A percentile compares a stretch with the other conserved stretches of the same genome.
phyloP scores from a whole-genome alignment of 805 yeast genomes.

The Tetrapisispora fleetii region DNA sequence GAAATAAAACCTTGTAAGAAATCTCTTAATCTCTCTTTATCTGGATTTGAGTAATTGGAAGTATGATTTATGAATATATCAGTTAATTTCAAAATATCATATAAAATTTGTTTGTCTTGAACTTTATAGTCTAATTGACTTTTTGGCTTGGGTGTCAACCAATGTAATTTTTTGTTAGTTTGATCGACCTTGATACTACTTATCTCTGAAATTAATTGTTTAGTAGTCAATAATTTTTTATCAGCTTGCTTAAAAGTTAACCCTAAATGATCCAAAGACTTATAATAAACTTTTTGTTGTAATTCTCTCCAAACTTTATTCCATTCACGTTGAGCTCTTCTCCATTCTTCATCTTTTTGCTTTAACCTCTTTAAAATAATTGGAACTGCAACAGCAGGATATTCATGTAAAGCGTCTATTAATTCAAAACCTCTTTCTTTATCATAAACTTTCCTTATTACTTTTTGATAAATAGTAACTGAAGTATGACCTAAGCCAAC shows the following conservation, averaged over 20 bases:
- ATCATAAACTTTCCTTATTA: conserved; percentile 84
- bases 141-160: conserved; percentile 79
- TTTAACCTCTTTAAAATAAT: conserved; percentile 84
- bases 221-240: conserved; percentile 80
- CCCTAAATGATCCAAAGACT: conserved; percentile 91
- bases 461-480: conserved; percentile 84
- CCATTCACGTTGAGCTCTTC: conserved; percentile 96
- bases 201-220: conserved; percentile 83
- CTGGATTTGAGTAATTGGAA: conserved; percentile 68
- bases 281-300: conserved; percentile 89
- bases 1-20: conserved; percentile 63
- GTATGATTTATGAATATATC: conserved; percentile 56
- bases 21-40: conserved; percentile 64
- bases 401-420: conserved; percentile 88
- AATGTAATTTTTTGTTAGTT: conserved; percentile 74
- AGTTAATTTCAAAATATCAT: conserved; percentile 63
- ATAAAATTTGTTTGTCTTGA: conserved; percentile 55
- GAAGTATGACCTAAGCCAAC: conserved; percentile 92
- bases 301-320: conserved; percentile 98
- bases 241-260: conserved; percentile 95
- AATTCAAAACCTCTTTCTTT: conserved; percentile 94
- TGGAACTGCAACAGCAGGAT: conserved; percentile 92
- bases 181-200: conserved; percentile 89
- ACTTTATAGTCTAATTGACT: conserved; percentile 57
- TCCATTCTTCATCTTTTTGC: conserved; percentile 99